Percentiles rank a stretch among this genome's conserved stretches.
phyloP scores from a whole-genome alignment of 2,329 filamentous ascomycete genomes.

The Dissoconium aciculare region DNA sequence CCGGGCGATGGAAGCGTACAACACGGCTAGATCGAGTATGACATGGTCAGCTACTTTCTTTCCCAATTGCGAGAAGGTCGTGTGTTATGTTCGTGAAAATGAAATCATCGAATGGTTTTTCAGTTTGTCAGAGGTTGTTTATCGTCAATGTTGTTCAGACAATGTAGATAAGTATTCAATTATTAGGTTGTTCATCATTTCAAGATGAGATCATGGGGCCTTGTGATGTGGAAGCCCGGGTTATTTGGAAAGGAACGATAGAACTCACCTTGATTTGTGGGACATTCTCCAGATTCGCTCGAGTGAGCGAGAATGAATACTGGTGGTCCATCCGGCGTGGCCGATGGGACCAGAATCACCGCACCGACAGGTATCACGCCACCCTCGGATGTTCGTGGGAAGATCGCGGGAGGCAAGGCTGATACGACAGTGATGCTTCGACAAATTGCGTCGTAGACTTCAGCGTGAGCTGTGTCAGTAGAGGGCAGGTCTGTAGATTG shows the following conservation, averaged over 20 bases:
- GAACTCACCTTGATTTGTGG: conserved; percentile 72
- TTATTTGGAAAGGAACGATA: conserved; percentile 9
- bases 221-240: too few relatives aligned
- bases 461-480: not conserved
- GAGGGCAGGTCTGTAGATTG: conserved; percentile 14
- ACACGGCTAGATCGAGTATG: too few relatives aligned
- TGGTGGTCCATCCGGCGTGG: conserved; percentile 29
- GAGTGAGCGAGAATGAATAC: conserved; percentile 60
- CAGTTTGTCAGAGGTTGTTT: conserved; percentile 76
- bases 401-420: conserved; percentile 49
- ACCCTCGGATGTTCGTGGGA: conserved; percentile 57
- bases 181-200: conserved; percentile 68
- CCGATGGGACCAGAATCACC: conserved; percentile 49
- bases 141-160: conserved; percentile 90
- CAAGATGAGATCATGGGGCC: conserved; percentile 20
- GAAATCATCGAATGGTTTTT: too few relatives aligned
- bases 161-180: conserved; percentile 99
- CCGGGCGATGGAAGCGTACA: conserved; percentile 39
- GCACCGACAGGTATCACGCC: conserved; percentile 60
- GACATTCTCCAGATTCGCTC: conserved; percentile 85
- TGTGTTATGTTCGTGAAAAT: conserved; percentile 11
- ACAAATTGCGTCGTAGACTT: conserved; percentile 4
- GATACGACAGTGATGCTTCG: conserved; percentile 49
- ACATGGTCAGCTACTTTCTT: too few relatives aligned
- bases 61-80: not conserved